Percentiles rank a stretch among this genome's conserved stretches.
phyloP scores from a whole-genome alignment of 225 moss, liverwort and hornwort genomes.

The Pseudoscleropodium purum region DNA sequence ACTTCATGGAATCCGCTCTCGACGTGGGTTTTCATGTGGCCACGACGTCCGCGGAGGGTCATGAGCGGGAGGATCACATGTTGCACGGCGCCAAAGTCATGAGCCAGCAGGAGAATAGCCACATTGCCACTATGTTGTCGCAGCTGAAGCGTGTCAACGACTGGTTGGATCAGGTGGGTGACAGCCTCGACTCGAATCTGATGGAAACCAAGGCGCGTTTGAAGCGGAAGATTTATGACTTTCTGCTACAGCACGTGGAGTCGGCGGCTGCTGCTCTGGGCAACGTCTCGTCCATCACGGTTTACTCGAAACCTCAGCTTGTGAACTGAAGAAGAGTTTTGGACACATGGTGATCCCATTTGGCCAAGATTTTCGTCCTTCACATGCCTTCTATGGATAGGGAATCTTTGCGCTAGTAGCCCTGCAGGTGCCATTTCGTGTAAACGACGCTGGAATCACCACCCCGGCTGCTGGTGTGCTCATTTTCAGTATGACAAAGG shows the following conservation, averaged over 20 bases:
- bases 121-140: conserved; percentile 86
- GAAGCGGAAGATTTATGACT: conserved; percentile 88
- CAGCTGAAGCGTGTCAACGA: conserved; percentile 93
- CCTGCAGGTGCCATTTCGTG: not conserved
- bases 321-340: conserved; percentile 1
- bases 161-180: conserved; percentile 81
- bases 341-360: not conserved
- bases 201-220: conserved; percentile 69
- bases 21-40: conserved; percentile 71
- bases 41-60: conserved; percentile 3
- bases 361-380: not conserved
- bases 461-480: not conserved
- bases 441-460: not conserved
- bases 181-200: conserved; percentile 38
- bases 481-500: not conserved
- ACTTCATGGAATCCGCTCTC: conserved; percentile 84
- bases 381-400: not conserved
- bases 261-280: conserved; percentile 88
- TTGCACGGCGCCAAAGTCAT: conserved; percentile 36
- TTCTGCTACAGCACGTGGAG: conserved; percentile 85
- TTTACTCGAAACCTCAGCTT: conserved; percentile 40
- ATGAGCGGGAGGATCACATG: conserved; percentile 17
- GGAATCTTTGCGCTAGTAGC: not conserved
- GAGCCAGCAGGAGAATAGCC: conserved; percentile 76
- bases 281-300: conserved; percentile 45